Percentiles rank a stretch among this genome's conserved stretches.
Conservation (phyloP, 345 rosid species). For the Populus pruinosa region DNA sequence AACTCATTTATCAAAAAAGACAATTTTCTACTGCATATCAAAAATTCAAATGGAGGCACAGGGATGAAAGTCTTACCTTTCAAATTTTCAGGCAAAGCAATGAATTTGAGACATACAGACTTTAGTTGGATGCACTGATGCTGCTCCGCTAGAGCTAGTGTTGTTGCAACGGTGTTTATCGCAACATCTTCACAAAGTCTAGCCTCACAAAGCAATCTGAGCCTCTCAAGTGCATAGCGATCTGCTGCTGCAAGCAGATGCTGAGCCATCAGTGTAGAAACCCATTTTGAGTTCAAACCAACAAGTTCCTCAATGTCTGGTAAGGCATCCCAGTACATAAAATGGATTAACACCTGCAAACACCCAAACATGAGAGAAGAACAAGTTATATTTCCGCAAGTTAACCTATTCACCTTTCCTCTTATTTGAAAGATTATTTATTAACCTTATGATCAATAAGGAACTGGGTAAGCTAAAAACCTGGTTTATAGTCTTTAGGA, state of each 20-base stretch:
- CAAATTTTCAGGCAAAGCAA: constrained; percentile 34
- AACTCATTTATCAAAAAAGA: background rate
- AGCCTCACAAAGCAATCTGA: constrained; percentile 29
- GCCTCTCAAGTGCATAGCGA: constrained; percentile 32
- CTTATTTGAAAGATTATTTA: background rate
- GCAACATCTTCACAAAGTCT: constrained; percentile 33
- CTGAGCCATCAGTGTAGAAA: constrained; percentile 27
- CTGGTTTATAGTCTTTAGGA: background rate
- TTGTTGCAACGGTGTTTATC: constrained; percentile 30
- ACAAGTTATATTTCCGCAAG: background rate
- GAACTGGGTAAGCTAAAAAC: background rate
- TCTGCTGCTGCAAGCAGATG: constrained; percentile 38
- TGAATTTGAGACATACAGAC: constrained; percentile 30
- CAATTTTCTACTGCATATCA: background rate
- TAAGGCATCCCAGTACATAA: constrained; percentile 33
- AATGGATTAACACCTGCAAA: constrained; percentile 30
- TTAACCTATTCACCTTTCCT: background rate
- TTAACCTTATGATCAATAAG: background rate
- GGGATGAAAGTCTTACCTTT: constrained; percentile 14
- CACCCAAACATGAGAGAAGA: background rate
- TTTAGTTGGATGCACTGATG: constrained; percentile 33
- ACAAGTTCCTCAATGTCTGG: constrained; percentile 26
- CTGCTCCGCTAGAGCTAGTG: constrained; percentile 38
- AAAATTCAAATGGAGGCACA: background rate
- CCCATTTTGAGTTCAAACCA: constrained; percentile 26